These are phyloP conservation scores for Eucalyptus coolabah DNA, from an alignment of 345 rosid genomes.

Conservation along the genomic window DNA sequence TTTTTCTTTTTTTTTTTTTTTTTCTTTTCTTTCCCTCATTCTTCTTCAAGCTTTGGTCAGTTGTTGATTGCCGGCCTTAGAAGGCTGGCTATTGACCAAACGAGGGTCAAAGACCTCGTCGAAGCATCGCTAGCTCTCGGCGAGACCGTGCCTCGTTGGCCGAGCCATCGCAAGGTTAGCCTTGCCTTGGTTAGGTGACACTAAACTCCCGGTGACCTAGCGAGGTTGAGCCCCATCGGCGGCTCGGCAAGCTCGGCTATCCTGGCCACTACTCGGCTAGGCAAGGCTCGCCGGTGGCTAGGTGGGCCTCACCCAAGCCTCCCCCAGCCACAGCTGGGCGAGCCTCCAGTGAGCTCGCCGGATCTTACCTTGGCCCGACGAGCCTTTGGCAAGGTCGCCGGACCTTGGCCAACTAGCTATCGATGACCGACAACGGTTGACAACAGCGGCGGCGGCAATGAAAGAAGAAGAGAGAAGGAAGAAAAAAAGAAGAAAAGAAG, in stretches of 20 bases:
- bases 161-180: too few species aligned
- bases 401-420: too few species aligned
- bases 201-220: rapidly evolving
- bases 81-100: rapidly evolving
- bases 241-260: rapidly evolving
- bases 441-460: rapidly evolving
- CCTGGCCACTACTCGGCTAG: rapidly evolving
- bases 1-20: too few species aligned
- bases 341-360: rapidly evolving
- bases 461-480: too few species aligned
- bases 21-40: too few species aligned
- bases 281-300: too few species aligned
- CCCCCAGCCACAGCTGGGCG: rapidly evolving
- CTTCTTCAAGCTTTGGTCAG: too few species aligned
- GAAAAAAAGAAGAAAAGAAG: too few species aligned
- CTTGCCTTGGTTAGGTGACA: rapidly evolving
- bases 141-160: rapidly evolving
- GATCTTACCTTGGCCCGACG: rapidly evolving
- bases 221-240: rapidly evolving
- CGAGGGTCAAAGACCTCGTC: rapidly evolving
- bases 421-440: rapidly evolving
- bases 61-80: rapidly evolving
- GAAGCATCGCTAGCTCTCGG: rapidly evolving
- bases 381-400: rapidly evolving
- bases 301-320: too few species aligned